A percentile compares a stretch with the other conserved stretches of the same genome.
These are phyloP conservation scores for Chloromonas sp. DNA, from an alignment of 163 green algal species.

Conservation along the genomic window DNA sequence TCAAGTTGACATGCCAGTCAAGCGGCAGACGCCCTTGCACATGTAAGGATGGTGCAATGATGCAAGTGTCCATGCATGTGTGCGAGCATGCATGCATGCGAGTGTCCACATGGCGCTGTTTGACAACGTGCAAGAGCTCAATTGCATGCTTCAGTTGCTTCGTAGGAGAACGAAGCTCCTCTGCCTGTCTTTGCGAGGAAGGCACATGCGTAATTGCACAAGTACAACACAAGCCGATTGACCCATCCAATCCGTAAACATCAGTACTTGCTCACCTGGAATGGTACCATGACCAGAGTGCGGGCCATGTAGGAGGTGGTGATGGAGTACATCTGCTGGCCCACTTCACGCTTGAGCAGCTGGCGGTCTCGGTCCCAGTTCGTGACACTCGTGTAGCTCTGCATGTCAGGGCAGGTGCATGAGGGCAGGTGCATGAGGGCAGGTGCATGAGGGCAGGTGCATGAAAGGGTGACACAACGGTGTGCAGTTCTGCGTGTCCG, in stretches of 20 bases:
- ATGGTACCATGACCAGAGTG: constrained; percentile 12
- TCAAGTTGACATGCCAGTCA: too few relatives aligned
- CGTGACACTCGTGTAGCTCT: constrained; percentile 12
- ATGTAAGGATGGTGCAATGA: too few relatives aligned
- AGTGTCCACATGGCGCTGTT: too few relatives aligned
- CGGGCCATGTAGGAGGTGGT: constrained; percentile 24
- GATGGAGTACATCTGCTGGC: constrained; percentile 23
- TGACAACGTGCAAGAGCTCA: too few relatives aligned
- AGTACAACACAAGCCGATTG: not conserved
- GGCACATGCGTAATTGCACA: not conserved
- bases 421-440: not conserved
- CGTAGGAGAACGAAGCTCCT: too few relatives aligned
- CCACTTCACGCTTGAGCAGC: constrained; percentile 29
- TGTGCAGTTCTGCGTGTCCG: too few relatives aligned
- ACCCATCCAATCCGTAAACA: not conserved
- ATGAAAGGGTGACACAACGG: not conserved
- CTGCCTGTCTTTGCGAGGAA: too few relatives aligned
- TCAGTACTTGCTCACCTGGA: not conserved
- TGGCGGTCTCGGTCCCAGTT: constrained; percentile 25
- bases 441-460: not conserved
- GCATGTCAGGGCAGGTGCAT: not conserved
- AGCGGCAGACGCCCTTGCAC: too few relatives aligned
- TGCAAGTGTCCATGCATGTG: too few relatives aligned
- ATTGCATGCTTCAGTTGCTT: too few relatives aligned
- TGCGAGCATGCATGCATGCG: too few relatives aligned